Conservation (phyloP, 164 flowering plant genomes). For the Amborella trichopoda region DNA sequence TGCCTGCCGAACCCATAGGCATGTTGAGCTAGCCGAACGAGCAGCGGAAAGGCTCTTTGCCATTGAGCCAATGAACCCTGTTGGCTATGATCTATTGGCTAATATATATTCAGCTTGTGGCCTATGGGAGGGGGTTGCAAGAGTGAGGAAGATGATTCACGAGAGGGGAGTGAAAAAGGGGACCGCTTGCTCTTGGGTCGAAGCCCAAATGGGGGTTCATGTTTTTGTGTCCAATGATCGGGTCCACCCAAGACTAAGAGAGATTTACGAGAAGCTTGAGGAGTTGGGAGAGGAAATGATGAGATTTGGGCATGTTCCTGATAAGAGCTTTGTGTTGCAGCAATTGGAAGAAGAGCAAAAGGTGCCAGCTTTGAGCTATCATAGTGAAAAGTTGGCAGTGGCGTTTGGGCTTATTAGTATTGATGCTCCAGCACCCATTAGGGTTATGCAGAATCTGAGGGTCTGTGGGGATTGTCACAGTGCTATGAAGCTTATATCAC, state of each 20-base stretch:
- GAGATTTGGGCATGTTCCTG: constrained; percentile 1
- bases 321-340: background rate
- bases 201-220: background rate
- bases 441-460: constrained; percentile 2
- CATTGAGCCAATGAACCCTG: constrained; percentile 60
- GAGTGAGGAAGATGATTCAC: constrained; percentile 43
- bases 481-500: background rate
- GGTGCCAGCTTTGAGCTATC: background rate
- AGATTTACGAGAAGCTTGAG: background rate
- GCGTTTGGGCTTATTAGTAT: constrained; percentile 2
- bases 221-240: constrained; percentile 4
- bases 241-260: background rate
- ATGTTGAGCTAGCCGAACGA: constrained; percentile 54
- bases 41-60: constrained; percentile 45
- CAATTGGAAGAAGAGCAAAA: constrained; percentile 1
- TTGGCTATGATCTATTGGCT: constrained; percentile 37
- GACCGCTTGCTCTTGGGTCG: background rate
- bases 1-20: constrained; percentile 59
- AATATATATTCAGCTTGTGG: constrained; percentile 52
- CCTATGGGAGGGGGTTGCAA: constrained; percentile 39
- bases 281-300: background rate
- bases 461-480: background rate
- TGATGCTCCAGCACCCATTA: background rate
- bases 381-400: constrained; percentile 1
- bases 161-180: constrained; percentile 13